Evolutionary conservation across 2,329 filamentous ascomycete genomes (phyloP), one percentile per base, ranked within the genome.

Genomic region (Diplodia mutila): DNA sequence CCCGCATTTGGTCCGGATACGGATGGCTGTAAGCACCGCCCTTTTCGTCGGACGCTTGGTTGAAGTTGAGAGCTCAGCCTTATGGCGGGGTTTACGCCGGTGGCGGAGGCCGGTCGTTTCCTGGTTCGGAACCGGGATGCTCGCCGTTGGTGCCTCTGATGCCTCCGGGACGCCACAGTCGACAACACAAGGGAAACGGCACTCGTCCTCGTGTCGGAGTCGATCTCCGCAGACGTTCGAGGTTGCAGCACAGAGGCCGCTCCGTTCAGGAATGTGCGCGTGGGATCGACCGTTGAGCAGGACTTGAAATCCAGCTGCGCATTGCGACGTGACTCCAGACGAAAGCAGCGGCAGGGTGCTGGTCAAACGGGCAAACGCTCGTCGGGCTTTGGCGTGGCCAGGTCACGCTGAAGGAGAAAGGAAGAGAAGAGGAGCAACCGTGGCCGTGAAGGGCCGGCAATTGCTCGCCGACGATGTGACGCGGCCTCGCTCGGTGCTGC

Each of bases 141-240:
- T 63, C 27, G 59, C 59, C 59, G 59, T 34, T 32, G 59, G 46
- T 16, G 18, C 39, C 18, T 46, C 23, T n/a, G 54, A 18, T 46
- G 54, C 21, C 16, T 37, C 16, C 39, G 54, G 18, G 59, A 63
- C 59, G 59, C 46, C 59, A 63, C 59, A 7, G n/a, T 37, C 46
- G 54, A 42, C 57, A 34, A 49, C 42, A 34, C 57, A 21, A 32
- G 23, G 54, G n/a, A 37, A 37, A 18, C 27, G 29, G 57, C 23
- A 21, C n/a, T 46, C n/a, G 46, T 21, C 59, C 59, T 51, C 59
- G 59, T 63, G 59, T 51, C 59, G 59, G 59, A 63, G 59, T 63
- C 59, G 59, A 21, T 63, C 49, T 5, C 46, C 49, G 46, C 29
- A 51, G 59, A 63, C 59, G 59, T 51, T 63, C 29, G 59, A 63